Evolutionary conservation across 2,329 filamentous ascomycete species (phyloP).

Genomic region (Aspergillus sergii): DNA sequence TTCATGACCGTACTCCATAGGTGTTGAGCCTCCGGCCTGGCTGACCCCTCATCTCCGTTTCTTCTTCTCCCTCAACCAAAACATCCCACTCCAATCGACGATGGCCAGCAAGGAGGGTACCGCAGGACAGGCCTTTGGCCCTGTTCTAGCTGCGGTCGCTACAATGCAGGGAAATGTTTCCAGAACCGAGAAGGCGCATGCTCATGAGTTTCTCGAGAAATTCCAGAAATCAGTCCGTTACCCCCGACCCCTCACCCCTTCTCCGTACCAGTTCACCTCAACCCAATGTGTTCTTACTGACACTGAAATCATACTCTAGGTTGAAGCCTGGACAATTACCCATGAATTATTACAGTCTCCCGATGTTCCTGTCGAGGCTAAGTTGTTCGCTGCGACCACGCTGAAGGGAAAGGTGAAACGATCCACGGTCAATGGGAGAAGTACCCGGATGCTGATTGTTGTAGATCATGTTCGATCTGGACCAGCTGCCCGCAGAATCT

Average conservation of each 20-base stretch:
- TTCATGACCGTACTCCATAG: constrained; percentile 25
- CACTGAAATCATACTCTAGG: constrained; percentile 51
- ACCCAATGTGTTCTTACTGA: constrained; percentile 6
- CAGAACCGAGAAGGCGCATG: constrained; percentile 81
- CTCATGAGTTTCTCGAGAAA: constrained; percentile 85
- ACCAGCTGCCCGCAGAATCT: constrained; percentile 78
- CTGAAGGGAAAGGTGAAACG: constrained; percentile 88
- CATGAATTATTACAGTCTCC: constrained; percentile 81
- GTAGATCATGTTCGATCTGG: constrained; percentile 94
- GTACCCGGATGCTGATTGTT: constrained; percentile 27
- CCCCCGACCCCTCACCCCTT: constrained; percentile 19
- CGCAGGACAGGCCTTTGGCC: constrained; percentile 72
- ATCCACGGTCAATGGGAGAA: constrained; percentile 7
- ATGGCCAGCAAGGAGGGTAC: constrained; percentile 71
- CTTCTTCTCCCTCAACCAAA: constrained; percentile 24
- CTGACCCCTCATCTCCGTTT: constrained; percentile 27
- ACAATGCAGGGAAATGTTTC: constrained; percentile 87
- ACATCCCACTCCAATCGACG: constrained; percentile 34
- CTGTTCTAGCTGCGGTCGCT: constrained; percentile 83
- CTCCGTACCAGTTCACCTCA: not conserved
- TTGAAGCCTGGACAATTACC: constrained; percentile 87
- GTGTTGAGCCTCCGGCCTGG: constrained; percentile 30
- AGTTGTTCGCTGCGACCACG: constrained; percentile 94
- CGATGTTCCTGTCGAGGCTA: constrained; percentile 77
- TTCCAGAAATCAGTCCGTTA: constrained; percentile 95